phyloP scores from a whole-genome alignment of 805 yeast genomes.

The Candida chilensis region DNA sequence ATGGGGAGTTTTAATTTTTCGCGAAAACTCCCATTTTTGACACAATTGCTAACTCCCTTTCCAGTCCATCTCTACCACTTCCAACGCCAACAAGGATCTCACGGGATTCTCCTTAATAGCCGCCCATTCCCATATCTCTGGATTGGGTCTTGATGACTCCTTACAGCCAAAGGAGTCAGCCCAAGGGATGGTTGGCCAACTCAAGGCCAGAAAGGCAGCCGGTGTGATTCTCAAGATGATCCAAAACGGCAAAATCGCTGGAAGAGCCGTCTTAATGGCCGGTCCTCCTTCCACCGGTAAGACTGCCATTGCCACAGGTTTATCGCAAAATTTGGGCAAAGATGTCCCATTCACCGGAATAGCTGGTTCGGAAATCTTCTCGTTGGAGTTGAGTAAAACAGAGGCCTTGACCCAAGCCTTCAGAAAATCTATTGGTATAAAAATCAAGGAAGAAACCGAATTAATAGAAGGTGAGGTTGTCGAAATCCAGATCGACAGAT shows the following conservation, averaged over 20 bases:
- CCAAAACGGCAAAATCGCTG: conserved; percentile 91
- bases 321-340: conserved; percentile 60
- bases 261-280: conserved; percentile 89
- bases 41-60: conserved; percentile 9
- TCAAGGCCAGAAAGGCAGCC: conserved; percentile 91
- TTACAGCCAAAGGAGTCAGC: conserved; percentile 68
- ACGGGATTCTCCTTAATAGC: conserved; percentile 71
- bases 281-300: conserved; percentile 99
- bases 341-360: conserved; percentile 94
- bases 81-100: conserved; percentile 36
- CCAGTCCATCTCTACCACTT: conserved; percentile 24
- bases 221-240: conserved; percentile 92
- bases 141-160: conserved; percentile 91
- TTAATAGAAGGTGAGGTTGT: conserved; percentile 98
- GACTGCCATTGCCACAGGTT: conserved; percentile 96
- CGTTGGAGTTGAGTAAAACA: conserved; percentile 88
- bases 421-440: conserved; percentile 90
- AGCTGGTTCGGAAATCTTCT: conserved; percentile 90
- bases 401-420: conserved; percentile 96
- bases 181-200: conserved; percentile 98
- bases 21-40: no score
- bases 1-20: no score
- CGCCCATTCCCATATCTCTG: conserved; percentile 97
- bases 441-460: conserved; percentile 94
- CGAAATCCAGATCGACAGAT: conserved; percentile 89